phyloP scores from a whole-genome alignment of 148 eudicot species.

The Nepenthes mirabilis region DNA sequence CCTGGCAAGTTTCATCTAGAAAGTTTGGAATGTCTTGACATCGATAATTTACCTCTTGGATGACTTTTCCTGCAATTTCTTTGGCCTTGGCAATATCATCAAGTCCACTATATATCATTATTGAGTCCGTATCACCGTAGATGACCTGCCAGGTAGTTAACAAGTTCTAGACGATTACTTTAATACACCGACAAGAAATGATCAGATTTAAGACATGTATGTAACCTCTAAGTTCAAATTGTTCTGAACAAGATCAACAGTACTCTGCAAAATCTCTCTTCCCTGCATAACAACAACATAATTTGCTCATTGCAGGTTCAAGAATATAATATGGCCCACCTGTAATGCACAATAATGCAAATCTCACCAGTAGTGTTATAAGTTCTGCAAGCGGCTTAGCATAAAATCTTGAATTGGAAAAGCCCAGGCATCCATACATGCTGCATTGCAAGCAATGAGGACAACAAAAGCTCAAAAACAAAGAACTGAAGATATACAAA shows the following conservation, averaged over 20 bases:
- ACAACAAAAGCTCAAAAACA: not conserved
- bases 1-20: not conserved
- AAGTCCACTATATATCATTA: slow-evolving; percentile 94
- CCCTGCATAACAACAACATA: slow-evolving; percentile 44
- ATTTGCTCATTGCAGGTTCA: slow-evolving; percentile 1
- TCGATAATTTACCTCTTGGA: slow-evolving; percentile 50
- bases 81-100: slow-evolving; percentile 82
- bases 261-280: slow-evolving; percentile 91
- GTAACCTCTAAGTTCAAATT: slow-evolving; percentile 76
- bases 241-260: slow-evolving; percentile 91
- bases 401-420: slow-evolving; percentile 91
- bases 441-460: slow-evolving; percentile 32
- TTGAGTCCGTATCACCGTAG: slow-evolving; percentile 98
- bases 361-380: slow-evolving; percentile 64
- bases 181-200: not conserved
- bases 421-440: slow-evolving; percentile 99
- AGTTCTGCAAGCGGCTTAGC: slow-evolving; percentile 97
- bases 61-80: slow-evolving; percentile 68
- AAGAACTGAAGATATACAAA: slow-evolving; percentile 1
- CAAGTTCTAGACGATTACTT: not conserved
- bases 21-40: not conserved
- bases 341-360: slow-evolving; percentile 1
- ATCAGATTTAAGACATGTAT: not conserved
- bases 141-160: slow-evolving; percentile 53
- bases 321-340: not conserved